Evolutionary conservation across 805 yeast species (phyloP), one percentile per base, ranked within the genome.

Genomic region (Priceomyces haplophilus): DNA sequence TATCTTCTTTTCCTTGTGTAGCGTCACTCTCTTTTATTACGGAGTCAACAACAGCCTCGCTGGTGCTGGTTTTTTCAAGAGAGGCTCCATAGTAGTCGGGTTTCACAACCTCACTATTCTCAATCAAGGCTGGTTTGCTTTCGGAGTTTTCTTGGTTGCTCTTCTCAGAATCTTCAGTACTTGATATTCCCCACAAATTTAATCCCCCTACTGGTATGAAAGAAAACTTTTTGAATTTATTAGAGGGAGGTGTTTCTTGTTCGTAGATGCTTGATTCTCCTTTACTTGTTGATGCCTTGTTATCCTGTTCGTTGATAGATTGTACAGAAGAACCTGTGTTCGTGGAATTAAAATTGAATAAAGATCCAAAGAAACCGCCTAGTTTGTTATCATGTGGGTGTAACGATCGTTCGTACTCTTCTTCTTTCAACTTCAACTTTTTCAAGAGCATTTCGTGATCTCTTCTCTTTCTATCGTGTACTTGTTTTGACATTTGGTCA

Each of bases 361-460:
- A 54, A 10, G 59, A 42, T 31, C 65, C 65, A 38, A 65, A 61
- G 41, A 65, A 58, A 11, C 65, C 62, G 8, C 54, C 47, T 33
- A 45, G 51, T 7, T 59, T 55, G 34, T 47, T 50, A 20, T 55
- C 59, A 11, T 49, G 48, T 5, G 67, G 67, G 31, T 55, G 49
- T 19, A 67, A 40, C 20, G 58, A 59, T 36, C 53, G 51, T 36
- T 65, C 73, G 40, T 64, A 67, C 44, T 68, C 67, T 43, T 64
- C 71, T 48, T 70, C 75, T 51, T 66, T 68, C 35, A 50, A 47
- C 43, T 56, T 60, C 24, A 69, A 49, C 41, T 68, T 62, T 36
- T 54, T 55, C 13, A 70, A 54, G 38, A 63, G 65, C 34, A 54
- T 36, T 42, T 69, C 74, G 47, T 69, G 73, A 47, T 70, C 76